phyloP scores from a whole-genome alignment of 495 filamentous ascomycete species.

The Amniculicola lignicola region DNA sequence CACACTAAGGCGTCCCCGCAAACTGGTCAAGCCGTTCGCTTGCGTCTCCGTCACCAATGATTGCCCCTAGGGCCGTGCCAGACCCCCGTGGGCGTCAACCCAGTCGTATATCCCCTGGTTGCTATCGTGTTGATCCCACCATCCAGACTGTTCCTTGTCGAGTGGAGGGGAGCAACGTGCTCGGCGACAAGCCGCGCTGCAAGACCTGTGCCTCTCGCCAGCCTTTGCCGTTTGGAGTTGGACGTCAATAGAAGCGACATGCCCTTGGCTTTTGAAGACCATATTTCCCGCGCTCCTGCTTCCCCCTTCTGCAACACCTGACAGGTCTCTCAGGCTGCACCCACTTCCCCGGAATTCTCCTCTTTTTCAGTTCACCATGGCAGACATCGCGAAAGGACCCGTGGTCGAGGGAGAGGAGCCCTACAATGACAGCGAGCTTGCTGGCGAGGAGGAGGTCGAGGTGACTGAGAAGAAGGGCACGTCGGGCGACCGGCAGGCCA shows the following conservation, averaged over 20 bases:
- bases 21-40: background rate
- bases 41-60: background rate
- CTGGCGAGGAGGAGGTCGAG: conserved; percentile 8
- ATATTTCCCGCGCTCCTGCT: too few species aligned
- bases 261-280: background rate
- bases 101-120: background rate
- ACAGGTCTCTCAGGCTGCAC: too few species aligned
- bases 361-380: background rate
- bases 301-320: too few species aligned
- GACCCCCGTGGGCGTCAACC: background rate
- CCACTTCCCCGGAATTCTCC: background rate
- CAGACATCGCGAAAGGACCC: conserved; percentile 4
- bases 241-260: background rate
- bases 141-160: background rate
- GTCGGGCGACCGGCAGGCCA: conserved; percentile 18
- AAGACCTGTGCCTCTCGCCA: background rate
- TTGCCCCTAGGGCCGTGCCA: background rate
- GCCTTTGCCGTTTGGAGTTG: background rate
- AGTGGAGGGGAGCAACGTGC: too few species aligned
- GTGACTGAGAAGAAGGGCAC: conserved; percentile 25
- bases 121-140: background rate
- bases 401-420: conserved; percentile 4
- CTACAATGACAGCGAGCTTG: conserved; percentile 16
- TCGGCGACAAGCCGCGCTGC: background rate
- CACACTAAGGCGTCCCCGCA: background rate